phyloP scores from a whole-genome alignment of 2,329 filamentous ascomycete genomes.

The Claviceps arundinis region DNA sequence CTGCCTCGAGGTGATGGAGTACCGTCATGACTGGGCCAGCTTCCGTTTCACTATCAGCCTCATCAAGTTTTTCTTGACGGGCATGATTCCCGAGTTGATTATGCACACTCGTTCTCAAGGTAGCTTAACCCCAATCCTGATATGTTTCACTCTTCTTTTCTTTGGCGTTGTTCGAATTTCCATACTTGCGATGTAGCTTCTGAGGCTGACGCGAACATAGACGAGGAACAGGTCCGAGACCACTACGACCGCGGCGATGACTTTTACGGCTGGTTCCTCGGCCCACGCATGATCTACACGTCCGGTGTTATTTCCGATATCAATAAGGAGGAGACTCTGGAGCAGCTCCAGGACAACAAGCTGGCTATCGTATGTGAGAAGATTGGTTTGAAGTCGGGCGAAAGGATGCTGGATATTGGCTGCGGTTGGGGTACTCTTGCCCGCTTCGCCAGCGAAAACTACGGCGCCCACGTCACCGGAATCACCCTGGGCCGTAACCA shows the following conservation, averaged over 20 bases:
- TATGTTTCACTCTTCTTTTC: not conserved
- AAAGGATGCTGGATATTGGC: conserved; percentile 83
- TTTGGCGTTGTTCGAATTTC: not conserved
- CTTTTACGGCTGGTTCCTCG: conserved; percentile 97
- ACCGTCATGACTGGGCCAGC: conserved; percentile 92
- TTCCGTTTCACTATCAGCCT: conserved; percentile 80
- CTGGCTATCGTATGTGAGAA: conserved; percentile 91
- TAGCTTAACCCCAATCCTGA: conserved; percentile 4
- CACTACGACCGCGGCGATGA: conserved; percentile 98
- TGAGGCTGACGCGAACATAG: conserved; percentile 11
- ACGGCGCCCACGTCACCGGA: conserved; percentile 73
- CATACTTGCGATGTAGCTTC: not conserved
- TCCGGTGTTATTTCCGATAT: conserved; percentile 86
- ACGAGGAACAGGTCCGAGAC: conserved; percentile 94
- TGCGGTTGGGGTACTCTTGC: conserved; percentile 97
- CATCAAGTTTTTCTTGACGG: conserved; percentile 78
- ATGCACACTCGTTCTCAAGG: conserved; percentile 85
- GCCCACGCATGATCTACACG: conserved; percentile 97
- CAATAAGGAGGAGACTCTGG: conserved; percentile 76
- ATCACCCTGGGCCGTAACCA: conserved; percentile 93
- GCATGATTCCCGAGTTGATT: conserved; percentile 79
- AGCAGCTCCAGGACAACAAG: conserved; percentile 97
- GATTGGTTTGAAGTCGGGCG: conserved; percentile 69
- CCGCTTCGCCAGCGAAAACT: conserved; percentile 85
- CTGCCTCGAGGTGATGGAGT: conserved; percentile 76